These are phyloP conservation scores for Elaphomyces granulatus DNA, from an alignment of 495 filamentous ascomycete genomes.

Conservation along the genomic window DNA sequence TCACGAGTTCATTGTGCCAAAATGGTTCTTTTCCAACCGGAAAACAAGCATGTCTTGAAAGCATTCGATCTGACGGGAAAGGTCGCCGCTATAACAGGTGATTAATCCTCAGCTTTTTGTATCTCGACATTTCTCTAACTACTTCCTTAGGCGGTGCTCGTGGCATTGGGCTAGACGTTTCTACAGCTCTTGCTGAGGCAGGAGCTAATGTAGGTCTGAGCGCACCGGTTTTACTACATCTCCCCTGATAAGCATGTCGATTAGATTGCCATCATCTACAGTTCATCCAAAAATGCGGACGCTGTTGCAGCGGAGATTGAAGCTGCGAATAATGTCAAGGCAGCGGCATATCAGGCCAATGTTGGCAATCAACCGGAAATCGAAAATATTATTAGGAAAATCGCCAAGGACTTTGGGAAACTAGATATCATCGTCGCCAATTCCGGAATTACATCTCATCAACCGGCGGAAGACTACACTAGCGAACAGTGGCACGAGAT, in stretches of 20 bases:
- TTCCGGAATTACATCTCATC: slow-evolving; percentile 44
- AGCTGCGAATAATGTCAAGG: slow-evolving; percentile 53
- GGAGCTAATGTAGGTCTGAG: slow-evolving; percentile 54
- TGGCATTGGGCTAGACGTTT: slow-evolving; percentile 66
- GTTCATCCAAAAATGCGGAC: slow-evolving; percentile 55
- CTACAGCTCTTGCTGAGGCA: slow-evolving; percentile 57
- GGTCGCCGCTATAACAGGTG: slow-evolving; percentile 23
- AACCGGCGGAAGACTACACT: slow-evolving; percentile 26
- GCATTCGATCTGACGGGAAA: slow-evolving; percentile 25
- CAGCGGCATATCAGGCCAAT: slow-evolving; percentile 51
- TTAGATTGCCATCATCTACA: slow-evolving; percentile 64
- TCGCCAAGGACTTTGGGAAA: slow-evolving; percentile 48
- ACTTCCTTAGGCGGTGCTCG: slow-evolving; percentile 44
- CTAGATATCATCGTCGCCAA: slow-evolving; percentile 70
- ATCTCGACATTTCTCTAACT: background rate
- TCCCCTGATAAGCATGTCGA: too few relatives aligned
- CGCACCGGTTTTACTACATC: too few relatives aligned
- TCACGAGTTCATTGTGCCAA: too few relatives aligned
- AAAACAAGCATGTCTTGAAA: slow-evolving; percentile 23
- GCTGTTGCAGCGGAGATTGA: slow-evolving; percentile 54
- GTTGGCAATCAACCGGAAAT: slow-evolving; percentile 44
- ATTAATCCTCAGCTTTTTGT: background rate
- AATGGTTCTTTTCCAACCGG: slow-evolving; percentile 27
- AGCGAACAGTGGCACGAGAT: slow-evolving; percentile 22
- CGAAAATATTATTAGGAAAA: slow-evolving; percentile 35